phyloP scores from a whole-genome alignment of 306 rosid species.

The Nissolia schottii region DNA sequence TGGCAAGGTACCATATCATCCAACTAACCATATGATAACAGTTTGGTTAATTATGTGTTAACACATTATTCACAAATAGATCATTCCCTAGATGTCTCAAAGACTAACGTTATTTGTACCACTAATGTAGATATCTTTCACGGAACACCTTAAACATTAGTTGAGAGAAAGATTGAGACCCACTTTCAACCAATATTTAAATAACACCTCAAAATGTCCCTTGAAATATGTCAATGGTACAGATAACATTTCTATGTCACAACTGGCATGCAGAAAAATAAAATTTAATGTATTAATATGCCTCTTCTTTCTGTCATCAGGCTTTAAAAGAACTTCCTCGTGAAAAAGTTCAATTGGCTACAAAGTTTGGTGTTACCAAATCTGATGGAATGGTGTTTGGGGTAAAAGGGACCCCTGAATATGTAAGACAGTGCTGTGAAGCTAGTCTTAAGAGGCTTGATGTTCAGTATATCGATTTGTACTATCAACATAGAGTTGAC shows the following conservation, averaged over 20 bases:
- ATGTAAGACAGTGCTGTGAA: conserved; percentile 60
- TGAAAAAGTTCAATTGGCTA: conserved; percentile 62
- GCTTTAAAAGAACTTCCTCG: conserved; percentile 68
- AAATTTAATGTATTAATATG: neutral
- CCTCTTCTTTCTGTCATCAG: conserved; percentile 27
- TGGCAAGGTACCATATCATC: conserved; percentile 49
- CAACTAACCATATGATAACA: neutral
- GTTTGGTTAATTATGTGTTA: neutral
- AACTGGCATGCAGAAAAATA: too few relatives aligned
- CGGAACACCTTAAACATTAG: too few relatives aligned
- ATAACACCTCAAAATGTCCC: too few relatives aligned
- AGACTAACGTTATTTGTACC: too few relatives aligned
- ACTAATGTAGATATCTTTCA: too few relatives aligned
- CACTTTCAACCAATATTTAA: too few relatives aligned
- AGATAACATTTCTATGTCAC: too few relatives aligned
- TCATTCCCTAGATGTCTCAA: neutral
- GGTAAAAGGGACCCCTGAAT: conserved; percentile 56
- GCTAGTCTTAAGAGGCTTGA: conserved; percentile 57
- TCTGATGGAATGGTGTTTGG: conserved; percentile 12
- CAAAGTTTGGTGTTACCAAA: conserved; percentile 53
- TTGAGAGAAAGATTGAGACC: too few relatives aligned
- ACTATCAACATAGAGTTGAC: conserved; percentile 58
- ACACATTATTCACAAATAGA: neutral
- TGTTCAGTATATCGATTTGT: conserved; percentile 49
- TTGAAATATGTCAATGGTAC: too few relatives aligned